Evolutionary conservation across 2,329 filamentous ascomycete genomes (phyloP), one percentile per base, ranked within the genome.

Genomic region (Seiridium cupressi): DNA sequence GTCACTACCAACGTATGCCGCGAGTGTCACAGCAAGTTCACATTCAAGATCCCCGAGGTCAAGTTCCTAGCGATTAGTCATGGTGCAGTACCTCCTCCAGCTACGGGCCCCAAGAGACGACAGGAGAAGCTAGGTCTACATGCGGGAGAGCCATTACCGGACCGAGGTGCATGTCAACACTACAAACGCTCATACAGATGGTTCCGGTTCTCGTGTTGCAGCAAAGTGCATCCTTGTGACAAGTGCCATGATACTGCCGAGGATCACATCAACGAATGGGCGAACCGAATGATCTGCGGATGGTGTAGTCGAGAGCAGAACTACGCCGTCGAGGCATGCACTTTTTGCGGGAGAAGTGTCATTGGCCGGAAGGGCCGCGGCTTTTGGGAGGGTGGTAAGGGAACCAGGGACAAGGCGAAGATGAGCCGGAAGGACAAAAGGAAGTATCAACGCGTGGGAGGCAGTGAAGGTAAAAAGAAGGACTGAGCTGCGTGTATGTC

Each of bases 381-480:
- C 0, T 96, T 93, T 75, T 96, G 92, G 92, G 92, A 96, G 77
- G 92, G 92, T 9, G 92, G 92, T 1, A 92, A 90, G 72, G 90
- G 90, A 1, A 93, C 90, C n/a, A 79, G 91, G 62, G 89, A 93
- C 70, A 84, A 81, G 73, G 77, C 76, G 38, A 76, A 82, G 68
- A 93, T 93, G 91, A 90, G 86, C 68, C 81, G 87, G 61, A 92
- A 92, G 75, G 89, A 92, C 74, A 87, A 87, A 69, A 82, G 89
- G 68, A 92, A 92, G 79, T 87, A 86, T 72, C 89, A 87, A 71
- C 80, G 89, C 56, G 70, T 85, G 46, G 84, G 84, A 9, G 78
- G 76, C 2, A 70, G 69, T 4, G 74, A 71, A 59, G 69, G 69
- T 32, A 71, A 69, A 62, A 76, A 73, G 69, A 75, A 72, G 63